phyloP scores from a whole-genome alignment of 352 stramenopile genomes.

The Plasmopara halstedii region DNA sequence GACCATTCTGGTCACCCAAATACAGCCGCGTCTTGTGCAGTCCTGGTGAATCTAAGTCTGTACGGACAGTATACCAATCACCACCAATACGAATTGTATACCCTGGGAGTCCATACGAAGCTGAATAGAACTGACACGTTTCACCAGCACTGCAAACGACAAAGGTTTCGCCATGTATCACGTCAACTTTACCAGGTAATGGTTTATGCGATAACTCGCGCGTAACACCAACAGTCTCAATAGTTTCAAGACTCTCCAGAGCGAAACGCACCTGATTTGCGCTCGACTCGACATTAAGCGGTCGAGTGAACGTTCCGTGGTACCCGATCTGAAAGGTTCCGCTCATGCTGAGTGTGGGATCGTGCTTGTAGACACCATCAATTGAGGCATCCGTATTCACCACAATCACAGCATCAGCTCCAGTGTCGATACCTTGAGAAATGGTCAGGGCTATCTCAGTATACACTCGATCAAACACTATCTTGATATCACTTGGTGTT shows the following conservation, averaged over 20 bases:
- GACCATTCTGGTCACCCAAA: constrained; percentile 50
- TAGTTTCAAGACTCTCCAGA: constrained; percentile 49
- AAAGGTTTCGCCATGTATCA: constrained; percentile 49
- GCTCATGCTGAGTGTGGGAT: constrained; percentile 46
- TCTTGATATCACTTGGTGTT: constrained; percentile 26
- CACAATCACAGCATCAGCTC: constrained; percentile 4
- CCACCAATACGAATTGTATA: constrained; percentile 47
- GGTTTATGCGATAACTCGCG: constrained; percentile 38
- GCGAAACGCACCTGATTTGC: constrained; percentile 54
- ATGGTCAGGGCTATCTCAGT: constrained; percentile 35
- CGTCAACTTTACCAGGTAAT: constrained; percentile 44
- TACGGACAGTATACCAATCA: constrained; percentile 63
- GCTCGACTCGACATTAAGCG: constrained; percentile 64
- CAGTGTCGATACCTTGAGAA: constrained; percentile 9
- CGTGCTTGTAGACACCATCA: constrained; percentile 50
- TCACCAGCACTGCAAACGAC: constrained; percentile 41
- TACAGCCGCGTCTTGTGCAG: constrained; percentile 38
- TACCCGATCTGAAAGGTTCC: constrained; percentile 77
- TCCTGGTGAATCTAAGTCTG: constrained; percentile 31
- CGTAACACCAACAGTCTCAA: constrained; percentile 44
- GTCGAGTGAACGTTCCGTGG: constrained; percentile 43
- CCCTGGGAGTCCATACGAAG: constrained; percentile 51
- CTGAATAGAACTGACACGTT: constrained; percentile 42
- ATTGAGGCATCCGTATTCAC: constrained; percentile 29
- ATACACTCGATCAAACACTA: constrained; percentile 61